Base-by-base conservation (phyloP, 2,329 filamentous ascomycete genomes). In the Hyphodiscus sp. region DNA sequence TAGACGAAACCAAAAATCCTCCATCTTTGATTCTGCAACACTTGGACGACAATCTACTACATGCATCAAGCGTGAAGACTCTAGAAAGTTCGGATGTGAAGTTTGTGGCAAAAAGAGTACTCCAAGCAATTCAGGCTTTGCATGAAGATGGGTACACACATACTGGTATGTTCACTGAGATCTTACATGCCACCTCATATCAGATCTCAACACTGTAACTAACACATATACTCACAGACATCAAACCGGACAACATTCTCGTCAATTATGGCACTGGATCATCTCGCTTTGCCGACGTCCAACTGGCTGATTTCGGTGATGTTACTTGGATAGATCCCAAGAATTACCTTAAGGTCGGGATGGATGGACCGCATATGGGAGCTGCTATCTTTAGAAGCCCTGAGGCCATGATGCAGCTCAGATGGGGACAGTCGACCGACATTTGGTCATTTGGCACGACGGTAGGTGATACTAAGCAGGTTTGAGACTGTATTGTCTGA, bases 381-480 rank as follows among this genome's bases (percentile, higher is more conserved):
- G 62, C 70, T 33, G 58, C 67, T 20, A 68, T 72, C 38, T 73
- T 67, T 57, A 57, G 69, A 53, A 73, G 70, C 50, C 69, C 69
- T 51, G 68, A 73, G 59, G 62, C 67, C 10, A 57, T 64, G 51
- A 48, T 70, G 20, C 54, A 64, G 41, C 52, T 68, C 42, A 62
- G 58, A 47, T 72, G 69, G 69, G 69, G 67, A 45, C 67, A 65
- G 41, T 61, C 70, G 20, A 66, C 68, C 44, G 69, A 73, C 51
- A 71, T 73, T 55, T 73, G 69, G 68, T 72, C 70, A 44, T 70
- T 71, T 55, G 67, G 70, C 42, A 58, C 68, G 46, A 66, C 66
- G 57, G 68, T 68, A 60, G 52, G 67, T 66, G 47, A 50, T 55
- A 56, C 45, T 45, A 53, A 54, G 47, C 50, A 55, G 54, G 47